Base-by-base conservation (phyloP, 139 green algal genomes). In the Desmodesmus armatus region DNA sequence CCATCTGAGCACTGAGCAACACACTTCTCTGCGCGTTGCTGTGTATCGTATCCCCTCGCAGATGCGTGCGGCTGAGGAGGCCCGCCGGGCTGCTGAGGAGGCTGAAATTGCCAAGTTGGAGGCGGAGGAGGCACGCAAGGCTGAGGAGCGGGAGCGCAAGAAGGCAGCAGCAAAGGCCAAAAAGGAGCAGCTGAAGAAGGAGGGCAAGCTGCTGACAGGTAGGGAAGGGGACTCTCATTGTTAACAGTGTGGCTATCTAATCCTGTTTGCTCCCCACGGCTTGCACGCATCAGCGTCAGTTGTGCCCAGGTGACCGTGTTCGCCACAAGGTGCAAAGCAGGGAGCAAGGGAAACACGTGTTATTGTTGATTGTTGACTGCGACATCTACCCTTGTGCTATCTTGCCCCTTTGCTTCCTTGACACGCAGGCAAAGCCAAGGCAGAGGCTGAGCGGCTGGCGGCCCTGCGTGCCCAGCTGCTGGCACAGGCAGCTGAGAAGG, bases 401-500 rank as follows among this genome's bases (percentile, higher is more conserved):
- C n/a, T n/a, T n/a, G n/a, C n/a, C n/a, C n/a, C n/a, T n/a, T n/a
- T n/a, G n/a, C n/a, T n/a, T n/a, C n/a, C n/a, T n/a, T n/a, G 19
- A 3, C 33, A 3, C 39, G 31, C 78, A 85, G 94, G 93, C 85
- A 98, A 98, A 89, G 92, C 94, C 83, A 99, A 99, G 94, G 94
- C 94, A 65, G 96, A 99, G 89, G 93, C 94, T 27, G 92, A 96
- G 88, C 91, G 95, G 25, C 87, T 98, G 82, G 96, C 93, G 0
- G 92, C 92, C 31, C 91, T 97, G 39, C 86, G 96, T 7, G 94
- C 96, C 69, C 95, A 98, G 92, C 87, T 99, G 63, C 91, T 99
- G 44, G 85, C 84, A 7, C 83, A 96, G 55, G 93, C 94, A 23
- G 91, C 88, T 35, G 87, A 94, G 80, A 92, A 91, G 81, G 90